Percentiles rank a stretch among this genome's conserved stretches.
Conservation (phyloP, 352 stramenopile genomes). For the Phytopythium boreale region DNA sequence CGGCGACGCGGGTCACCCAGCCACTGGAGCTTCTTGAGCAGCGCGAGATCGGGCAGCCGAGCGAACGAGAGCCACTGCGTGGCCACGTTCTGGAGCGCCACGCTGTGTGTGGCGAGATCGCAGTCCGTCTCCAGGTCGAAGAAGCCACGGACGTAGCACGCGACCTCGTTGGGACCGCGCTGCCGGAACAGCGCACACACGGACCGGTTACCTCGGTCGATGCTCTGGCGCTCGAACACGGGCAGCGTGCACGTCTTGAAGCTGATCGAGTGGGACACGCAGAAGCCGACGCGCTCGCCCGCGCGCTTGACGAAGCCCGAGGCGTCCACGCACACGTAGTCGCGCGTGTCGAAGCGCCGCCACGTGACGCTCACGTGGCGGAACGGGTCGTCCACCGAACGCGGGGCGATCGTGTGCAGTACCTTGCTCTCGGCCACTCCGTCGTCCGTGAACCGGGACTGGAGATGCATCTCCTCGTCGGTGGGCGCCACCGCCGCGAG, state of each 20-base stretch:
- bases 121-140: constrained; percentile 22
- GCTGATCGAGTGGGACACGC: constrained; percentile 31
- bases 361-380: constrained; percentile 57
- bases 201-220: constrained; percentile 51
- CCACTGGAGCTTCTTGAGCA: constrained; percentile 58
- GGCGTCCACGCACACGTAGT: constrained; percentile 46
- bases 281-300: constrained; percentile 26
- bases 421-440: constrained; percentile 50
- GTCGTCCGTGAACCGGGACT: constrained; percentile 33
- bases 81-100: constrained; percentile 31
- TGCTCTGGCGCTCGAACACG: constrained; percentile 58
- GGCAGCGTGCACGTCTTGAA: constrained; percentile 26
- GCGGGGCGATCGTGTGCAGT: constrained; percentile 41
- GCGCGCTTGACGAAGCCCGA: constrained; percentile 17
- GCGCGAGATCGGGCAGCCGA: constrained; percentile 29
- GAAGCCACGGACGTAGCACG: constrained; percentile 30
- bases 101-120: constrained; percentile 14
- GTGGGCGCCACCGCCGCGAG: constrained; percentile 19
- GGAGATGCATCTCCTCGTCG: constrained; percentile 49
- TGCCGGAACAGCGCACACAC: constrained; percentile 43
- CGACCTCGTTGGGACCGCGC: constrained; percentile 21
- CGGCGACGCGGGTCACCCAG: background rate
- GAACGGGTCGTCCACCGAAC: constrained; percentile 45
- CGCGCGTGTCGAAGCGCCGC: constrained; percentile 39
- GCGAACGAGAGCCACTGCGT: constrained; percentile 26